A percentile compares a stretch with the other conserved stretches of the same genome.
Evolutionary conservation across 2,329 filamentous ascomycete genomes (phyloP).

Genomic region (Trichoderma afroharzianum): DNA sequence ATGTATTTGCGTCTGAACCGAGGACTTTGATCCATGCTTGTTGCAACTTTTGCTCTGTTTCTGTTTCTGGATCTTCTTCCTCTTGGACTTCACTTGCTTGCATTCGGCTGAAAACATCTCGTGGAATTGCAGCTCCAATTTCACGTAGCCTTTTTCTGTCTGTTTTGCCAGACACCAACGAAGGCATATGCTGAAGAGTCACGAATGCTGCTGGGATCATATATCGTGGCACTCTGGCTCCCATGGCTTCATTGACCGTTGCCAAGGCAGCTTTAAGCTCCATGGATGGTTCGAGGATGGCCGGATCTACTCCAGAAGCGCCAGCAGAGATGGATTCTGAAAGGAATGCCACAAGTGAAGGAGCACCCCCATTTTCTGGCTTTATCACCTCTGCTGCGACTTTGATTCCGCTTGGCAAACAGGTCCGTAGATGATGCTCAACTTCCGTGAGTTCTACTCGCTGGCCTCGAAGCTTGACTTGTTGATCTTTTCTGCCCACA

Average conservation of each 20-base stretch:
- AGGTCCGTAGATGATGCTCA: constrained; percentile 46
- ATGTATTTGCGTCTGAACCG: constrained; percentile 32
- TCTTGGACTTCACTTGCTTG: constrained; percentile 17
- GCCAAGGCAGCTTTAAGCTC: constrained; percentile 31
- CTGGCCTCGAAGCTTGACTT: constrained; percentile 64
- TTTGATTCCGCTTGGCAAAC: constrained; percentile 40
- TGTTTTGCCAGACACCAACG: constrained; percentile 47
- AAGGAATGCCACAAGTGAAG: constrained; percentile 46
- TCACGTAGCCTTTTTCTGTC: constrained; percentile 48
- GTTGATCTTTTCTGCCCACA: constrained; percentile 62
- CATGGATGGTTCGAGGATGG: constrained; percentile 30
- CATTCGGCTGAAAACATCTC: constrained; percentile 38
- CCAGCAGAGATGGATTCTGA: constrained; percentile 25
- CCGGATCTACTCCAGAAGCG: constrained; percentile 18
- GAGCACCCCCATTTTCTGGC: constrained; percentile 38
- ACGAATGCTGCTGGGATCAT: constrained; percentile 49
- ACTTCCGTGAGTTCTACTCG: constrained; percentile 58
- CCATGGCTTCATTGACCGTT: constrained; percentile 31
- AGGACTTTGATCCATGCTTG: constrained; percentile 38
- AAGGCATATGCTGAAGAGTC: constrained; percentile 43
- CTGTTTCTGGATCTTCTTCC: constrained; percentile 36
- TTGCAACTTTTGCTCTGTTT: constrained; percentile 37
- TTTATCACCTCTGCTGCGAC: constrained; percentile 49
- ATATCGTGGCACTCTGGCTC: constrained; percentile 39
- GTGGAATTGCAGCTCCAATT: constrained; percentile 39